Conservation (phyloP, 257 asterid genomes). For the Sherardia arvensis region DNA sequence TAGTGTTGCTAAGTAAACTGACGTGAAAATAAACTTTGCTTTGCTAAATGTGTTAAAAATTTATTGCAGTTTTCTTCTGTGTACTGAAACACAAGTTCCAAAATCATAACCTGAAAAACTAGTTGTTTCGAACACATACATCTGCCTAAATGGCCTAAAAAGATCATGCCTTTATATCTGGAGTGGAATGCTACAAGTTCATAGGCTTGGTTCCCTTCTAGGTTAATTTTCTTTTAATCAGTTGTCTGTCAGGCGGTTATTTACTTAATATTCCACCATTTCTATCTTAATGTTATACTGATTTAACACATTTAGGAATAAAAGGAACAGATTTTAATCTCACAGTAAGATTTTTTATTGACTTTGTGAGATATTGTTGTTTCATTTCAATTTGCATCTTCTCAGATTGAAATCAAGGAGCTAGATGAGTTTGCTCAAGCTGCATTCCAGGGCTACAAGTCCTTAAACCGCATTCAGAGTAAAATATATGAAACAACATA, state of each 20-base stretch:
- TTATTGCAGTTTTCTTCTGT: not conserved
- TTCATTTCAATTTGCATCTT: constrained; percentile 16
- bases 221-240: not conserved
- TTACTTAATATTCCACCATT: not conserved
- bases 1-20: not conserved
- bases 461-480: constrained; percentile 95
- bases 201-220: not conserved
- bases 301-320: not conserved
- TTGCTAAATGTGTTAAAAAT: no score
- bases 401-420: constrained; percentile 91
- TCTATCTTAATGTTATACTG: not conserved
- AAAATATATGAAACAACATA: constrained; percentile 84
- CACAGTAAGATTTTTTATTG: not conserved
- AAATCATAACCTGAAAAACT: not conserved
- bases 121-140: not conserved
- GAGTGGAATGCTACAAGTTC: not conserved
- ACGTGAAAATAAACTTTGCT: not conserved
- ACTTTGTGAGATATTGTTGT: not conserved
- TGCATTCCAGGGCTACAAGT: constrained; percentile 94
- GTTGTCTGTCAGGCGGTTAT: not conserved
- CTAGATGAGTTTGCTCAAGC: constrained; percentile 93
- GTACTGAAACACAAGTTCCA: not conserved
- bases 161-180: not conserved
- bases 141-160: not conserved
- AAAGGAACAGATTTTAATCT: not conserved